These are phyloP conservation scores for Scopulariopsis brevicaulis DNA, from an alignment of 2,329 filamentous ascomycete species.

Conservation along the genomic window DNA sequence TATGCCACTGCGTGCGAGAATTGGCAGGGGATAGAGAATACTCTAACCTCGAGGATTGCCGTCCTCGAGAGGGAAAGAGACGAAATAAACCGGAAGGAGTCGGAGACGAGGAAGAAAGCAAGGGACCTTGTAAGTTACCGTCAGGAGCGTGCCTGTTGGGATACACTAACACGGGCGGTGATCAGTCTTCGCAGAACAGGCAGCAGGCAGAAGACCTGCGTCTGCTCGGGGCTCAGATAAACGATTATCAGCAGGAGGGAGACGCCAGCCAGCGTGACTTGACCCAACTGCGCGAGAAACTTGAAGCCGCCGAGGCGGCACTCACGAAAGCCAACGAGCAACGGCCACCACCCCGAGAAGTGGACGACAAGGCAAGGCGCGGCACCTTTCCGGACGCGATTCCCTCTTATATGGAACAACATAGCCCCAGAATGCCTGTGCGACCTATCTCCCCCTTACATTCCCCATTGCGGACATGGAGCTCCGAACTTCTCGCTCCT, in stretches of 20 bases:
- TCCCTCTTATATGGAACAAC: not conserved
- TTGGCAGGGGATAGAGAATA: conserved; percentile 93
- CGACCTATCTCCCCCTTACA: not conserved
- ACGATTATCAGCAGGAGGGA: conserved; percentile 45
- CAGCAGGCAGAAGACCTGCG: conserved; percentile 77
- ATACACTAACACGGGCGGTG: not conserved
- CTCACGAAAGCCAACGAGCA: not conserved
- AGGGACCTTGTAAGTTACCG: conserved; percentile 61
- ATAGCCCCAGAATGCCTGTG: not conserved
- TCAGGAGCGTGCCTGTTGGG: not conserved
- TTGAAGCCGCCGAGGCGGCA: conserved; percentile 40
- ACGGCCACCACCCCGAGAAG: not conserved
- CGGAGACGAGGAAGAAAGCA: conserved; percentile 79
- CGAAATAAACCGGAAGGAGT: conserved; percentile 71
- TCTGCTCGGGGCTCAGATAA: conserved; percentile 52
- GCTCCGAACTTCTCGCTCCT: not conserved
- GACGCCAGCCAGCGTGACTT: conserved; percentile 38
- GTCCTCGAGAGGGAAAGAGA: conserved; percentile 84
- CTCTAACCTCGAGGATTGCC: conserved; percentile 64
- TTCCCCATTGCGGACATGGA: not conserved
- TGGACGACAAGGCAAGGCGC: not conserved
- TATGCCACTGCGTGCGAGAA: conserved; percentile 92
- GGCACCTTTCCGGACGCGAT: not conserved
- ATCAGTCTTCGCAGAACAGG: conserved; percentile 50
- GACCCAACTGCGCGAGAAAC: conserved; percentile 26